Evolutionary conservation across 345 rosid species (phyloP).

Genomic region (Cardamine chenopodiifolia): DNA sequence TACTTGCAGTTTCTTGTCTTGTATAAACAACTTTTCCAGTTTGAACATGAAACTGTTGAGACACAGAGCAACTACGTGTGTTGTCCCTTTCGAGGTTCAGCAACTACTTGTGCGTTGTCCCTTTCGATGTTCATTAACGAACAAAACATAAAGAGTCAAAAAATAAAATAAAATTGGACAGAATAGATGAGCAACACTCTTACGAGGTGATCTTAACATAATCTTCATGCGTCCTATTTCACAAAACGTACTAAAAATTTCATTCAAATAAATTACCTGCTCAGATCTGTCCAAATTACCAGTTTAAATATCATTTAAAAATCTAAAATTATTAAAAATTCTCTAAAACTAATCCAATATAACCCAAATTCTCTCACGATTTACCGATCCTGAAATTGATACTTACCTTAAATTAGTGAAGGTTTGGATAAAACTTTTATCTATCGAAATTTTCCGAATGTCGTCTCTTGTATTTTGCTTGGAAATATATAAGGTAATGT

Average conservation of each 20-base stretch:
- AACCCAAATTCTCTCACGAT: too few relatives aligned
- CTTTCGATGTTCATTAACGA: conserved; percentile 35
- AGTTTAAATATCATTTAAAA: too few relatives aligned
- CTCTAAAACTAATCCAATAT: too few relatives aligned
- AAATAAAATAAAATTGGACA: background rate
- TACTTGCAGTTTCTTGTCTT: conserved; percentile 27
- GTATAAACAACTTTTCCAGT: conserved; percentile 33
- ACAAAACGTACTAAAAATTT: background rate
- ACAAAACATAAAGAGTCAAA: conserved; percentile 28
- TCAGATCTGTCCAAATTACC: too few relatives aligned
- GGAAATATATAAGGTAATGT: too few relatives aligned
- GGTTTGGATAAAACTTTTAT: too few relatives aligned
- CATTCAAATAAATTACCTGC: background rate
- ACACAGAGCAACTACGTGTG: conserved; percentile 38
- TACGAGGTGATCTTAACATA: conserved; percentile 19
- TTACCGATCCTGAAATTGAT: too few relatives aligned
- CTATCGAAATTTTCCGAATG: too few relatives aligned
- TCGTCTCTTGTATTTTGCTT: too few relatives aligned
- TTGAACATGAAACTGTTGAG: conserved; percentile 40
- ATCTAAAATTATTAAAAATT: too few relatives aligned
- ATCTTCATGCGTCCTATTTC: background rate
- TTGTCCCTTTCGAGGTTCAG: conserved; percentile 36
- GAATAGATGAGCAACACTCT: background rate
- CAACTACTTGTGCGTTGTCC: conserved; percentile 39
- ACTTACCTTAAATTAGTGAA: too few relatives aligned